Conservation (phyloP, 75 land plant species). For the Gnetum montanum region DNA sequence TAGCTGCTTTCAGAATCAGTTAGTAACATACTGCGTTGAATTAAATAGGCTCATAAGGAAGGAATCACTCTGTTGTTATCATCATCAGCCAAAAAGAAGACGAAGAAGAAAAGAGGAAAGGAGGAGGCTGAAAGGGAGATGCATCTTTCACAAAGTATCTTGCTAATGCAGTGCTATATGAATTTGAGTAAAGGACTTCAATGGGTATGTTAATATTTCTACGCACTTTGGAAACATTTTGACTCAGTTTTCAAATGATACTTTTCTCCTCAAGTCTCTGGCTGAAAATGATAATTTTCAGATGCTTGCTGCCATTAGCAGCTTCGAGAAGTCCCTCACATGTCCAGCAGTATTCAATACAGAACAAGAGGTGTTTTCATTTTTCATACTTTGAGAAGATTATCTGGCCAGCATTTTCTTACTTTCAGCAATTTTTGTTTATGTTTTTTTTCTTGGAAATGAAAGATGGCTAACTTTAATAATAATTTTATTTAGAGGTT, state of each 20-base stretch:
- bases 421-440: not conserved
- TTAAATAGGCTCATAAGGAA: constrained; percentile 41
- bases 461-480: not conserved
- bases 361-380: constrained; percentile 65
- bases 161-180: constrained; percentile 60
- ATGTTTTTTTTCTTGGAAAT: not conserved
- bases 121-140: constrained; percentile 41
- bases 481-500: constrained; percentile 45
- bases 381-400: not conserved
- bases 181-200: constrained; percentile 73
- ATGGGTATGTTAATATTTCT: constrained; percentile 45
- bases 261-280: not conserved
- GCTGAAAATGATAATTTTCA: no score
- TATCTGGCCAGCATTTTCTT: not conserved
- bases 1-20: constrained; percentile 6
- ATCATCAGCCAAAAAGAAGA: constrained; percentile 68
- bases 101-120: constrained; percentile 87
- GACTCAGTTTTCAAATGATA: not conserved
- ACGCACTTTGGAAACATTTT: not conserved
- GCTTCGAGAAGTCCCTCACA: constrained; percentile 39
- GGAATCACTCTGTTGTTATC: constrained; percentile 47
- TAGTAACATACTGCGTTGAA: constrained; percentile 19
- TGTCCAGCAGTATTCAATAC: constrained; percentile 51
- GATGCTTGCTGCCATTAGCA: constrained; percentile 78
- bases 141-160: constrained; percentile 32